Conservation (phyloP, 2,329 filamentous ascomycete genomes). For the Pestalotiopsis sp. region DNA sequence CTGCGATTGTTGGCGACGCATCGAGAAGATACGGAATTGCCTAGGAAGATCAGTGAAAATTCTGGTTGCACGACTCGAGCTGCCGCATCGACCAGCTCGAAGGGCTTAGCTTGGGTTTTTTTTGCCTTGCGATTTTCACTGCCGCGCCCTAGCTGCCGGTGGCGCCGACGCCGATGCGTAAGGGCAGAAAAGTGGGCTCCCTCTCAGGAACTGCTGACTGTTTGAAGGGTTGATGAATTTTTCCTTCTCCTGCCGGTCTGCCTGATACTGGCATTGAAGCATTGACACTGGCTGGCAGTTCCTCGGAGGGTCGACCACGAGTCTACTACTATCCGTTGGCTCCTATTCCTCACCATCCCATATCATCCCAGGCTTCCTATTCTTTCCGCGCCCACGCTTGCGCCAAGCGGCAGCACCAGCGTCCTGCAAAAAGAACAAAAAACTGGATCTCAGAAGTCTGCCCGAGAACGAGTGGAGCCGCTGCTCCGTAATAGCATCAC, state of each 20-base stretch:
- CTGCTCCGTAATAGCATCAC: conserved; percentile 6
- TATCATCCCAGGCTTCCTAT: not conserved
- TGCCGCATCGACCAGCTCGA: not conserved
- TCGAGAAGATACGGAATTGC: not conserved
- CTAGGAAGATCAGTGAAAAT: not conserved
- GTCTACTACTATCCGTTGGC: not conserved
- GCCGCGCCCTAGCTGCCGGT: conserved; percentile 4
- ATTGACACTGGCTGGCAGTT: not conserved
- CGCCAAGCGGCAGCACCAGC: not conserved
- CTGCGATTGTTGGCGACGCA: not conserved
- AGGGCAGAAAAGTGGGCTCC: not conserved
- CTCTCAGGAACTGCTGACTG: not conserved
- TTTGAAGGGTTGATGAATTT: not conserved
- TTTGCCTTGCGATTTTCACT: not conserved
- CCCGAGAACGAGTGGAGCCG: conserved; percentile 3
- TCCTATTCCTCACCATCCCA: not conserved
- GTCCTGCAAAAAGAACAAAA: not conserved
- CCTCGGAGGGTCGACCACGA: not conserved
- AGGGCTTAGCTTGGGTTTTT: not conserved
- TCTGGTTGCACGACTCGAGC: not conserved
- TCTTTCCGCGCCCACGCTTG: not conserved
- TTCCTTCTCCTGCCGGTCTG: not conserved
- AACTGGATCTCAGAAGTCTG: not conserved
- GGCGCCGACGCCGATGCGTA: not conserved
- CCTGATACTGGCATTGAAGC: not conserved